These are phyloP conservation scores for Schwanniomyces vanrijiae DNA, from an alignment of 805 yeast genomes.

Conservation along the genomic window DNA sequence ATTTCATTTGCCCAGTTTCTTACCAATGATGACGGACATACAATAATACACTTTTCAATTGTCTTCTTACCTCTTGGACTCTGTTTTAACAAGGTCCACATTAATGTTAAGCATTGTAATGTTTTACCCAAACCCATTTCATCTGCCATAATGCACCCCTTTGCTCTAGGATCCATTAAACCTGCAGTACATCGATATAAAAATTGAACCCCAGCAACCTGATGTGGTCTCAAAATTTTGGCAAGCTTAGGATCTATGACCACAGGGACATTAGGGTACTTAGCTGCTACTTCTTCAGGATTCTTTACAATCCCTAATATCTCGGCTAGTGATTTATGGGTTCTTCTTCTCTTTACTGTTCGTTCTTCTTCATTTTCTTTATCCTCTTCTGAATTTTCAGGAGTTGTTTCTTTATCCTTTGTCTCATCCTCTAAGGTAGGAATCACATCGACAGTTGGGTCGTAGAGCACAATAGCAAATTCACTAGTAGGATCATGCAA, in stretches of 20 bases:
- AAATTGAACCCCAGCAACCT: constrained; percentile 91
- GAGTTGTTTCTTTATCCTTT: constrained; percentile 12
- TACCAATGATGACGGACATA: constrained; percentile 92
- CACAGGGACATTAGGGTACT: constrained; percentile 86
- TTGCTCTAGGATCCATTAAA: constrained; percentile 73
- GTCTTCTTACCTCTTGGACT: constrained; percentile 83
- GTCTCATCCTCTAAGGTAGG: constrained; percentile 25
- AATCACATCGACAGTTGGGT: constrained; percentile 81
- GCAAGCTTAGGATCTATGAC: constrained; percentile 90
- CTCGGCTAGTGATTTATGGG: constrained; percentile 72
- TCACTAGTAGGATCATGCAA: constrained; percentile 94
- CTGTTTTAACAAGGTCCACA: constrained; percentile 91
- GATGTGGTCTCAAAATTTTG: constrained; percentile 90
- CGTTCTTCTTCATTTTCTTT: constrained; percentile 12
- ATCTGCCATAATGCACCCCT: constrained; percentile 98
- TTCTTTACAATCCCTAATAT: constrained; percentile 68
- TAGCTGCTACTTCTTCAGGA: constrained; percentile 48
- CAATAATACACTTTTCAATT: constrained; percentile 87
- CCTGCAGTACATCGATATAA: constrained; percentile 91
- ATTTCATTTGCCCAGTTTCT: constrained; percentile 97
- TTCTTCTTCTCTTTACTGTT: constrained; percentile 37
- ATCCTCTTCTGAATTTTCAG: constrained; percentile 11
- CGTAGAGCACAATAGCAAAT: constrained; percentile 90
- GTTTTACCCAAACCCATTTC: constrained; percentile 96
- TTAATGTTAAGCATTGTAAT: constrained; percentile 78